A percentile compares a stretch with the other conserved stretches of the same genome.
Conservation (phyloP, 495 filamentous ascomycete genomes). For the Aspergillus avenaceus region DNA sequence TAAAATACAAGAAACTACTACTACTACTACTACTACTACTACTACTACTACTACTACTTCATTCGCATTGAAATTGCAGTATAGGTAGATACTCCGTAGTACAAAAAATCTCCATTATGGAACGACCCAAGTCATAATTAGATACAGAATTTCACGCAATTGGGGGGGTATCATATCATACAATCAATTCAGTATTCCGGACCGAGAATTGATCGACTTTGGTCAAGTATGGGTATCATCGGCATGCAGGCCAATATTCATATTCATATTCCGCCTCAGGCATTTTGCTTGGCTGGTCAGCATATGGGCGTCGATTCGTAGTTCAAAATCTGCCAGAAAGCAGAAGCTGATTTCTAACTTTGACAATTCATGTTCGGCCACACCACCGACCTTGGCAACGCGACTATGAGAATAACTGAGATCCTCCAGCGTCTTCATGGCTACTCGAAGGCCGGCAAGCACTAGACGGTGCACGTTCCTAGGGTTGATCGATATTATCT, state of each 20-base stretch:
- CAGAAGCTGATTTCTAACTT: conserved; percentile 89
- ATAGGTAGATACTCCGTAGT: no score
- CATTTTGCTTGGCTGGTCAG: conserved; percentile 44
- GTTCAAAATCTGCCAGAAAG: conserved; percentile 76
- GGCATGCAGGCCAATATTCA: neutral
- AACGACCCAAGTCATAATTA: no score
- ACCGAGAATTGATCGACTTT: neutral
- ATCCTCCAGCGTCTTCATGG: conserved; percentile 92
- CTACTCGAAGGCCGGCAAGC: conserved; percentile 77
- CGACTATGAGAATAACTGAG: conserved; percentile 77
- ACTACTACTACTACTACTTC: no score
- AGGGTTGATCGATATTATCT: conserved; percentile 66
- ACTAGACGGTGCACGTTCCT: conserved; percentile 85
- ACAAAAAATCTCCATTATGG: no score
- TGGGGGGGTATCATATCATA: neutral
- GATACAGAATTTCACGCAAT: neutral
- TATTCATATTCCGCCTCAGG: no score
- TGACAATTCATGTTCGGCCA: conserved; percentile 72
- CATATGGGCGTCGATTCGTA: conserved; percentile 63
- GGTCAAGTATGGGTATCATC: neutral
- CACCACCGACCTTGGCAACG: conserved; percentile 85
- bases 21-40: no score
- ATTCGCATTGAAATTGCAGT: no score
- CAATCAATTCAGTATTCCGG: neutral
- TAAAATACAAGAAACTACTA: no score